Base-by-base conservation (phyloP, 169 alveolate genomes). In the Plasmodium relictum region DNA sequence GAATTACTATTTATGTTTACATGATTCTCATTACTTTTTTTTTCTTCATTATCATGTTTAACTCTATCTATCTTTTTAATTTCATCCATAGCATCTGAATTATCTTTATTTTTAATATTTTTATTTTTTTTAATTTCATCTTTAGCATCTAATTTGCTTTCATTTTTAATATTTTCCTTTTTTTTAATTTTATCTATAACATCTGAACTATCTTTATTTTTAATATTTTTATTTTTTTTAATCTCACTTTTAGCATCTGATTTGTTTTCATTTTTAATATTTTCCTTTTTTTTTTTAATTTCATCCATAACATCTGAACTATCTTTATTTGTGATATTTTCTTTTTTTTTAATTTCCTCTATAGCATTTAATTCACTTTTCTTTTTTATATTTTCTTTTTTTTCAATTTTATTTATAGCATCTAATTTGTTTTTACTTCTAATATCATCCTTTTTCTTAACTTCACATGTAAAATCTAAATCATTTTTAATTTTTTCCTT, bases 61-160 rank as follows among this genome's bases (percentile, higher is more conserved):
- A 3, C 73, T 18, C 56, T 72, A 31, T 45, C 52, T 42, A 4
- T 73, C 16, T 73, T 42, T n/a, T 22, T 73, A 54, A 22, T 62
- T 45, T 12, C 61, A 10, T 73, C 61, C 45, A 45, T 41, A 5
- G 20, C 24, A 37, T 56, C 56, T 73, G 61, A n/a, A 44, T 6
- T 44, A 9, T 44, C 16, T 18, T 26, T 71, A 16, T 12, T 50
- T 4, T 31, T 48, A 62, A 45, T 20, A 39, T 62, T 41, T 18
- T 26, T 71, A 16, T 12, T 50, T 4, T 31, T 48, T 37, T 6
- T 71, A 50, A 71, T 45, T 50, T 71, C 22, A 20, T 71, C n/a
- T 50, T 22, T 18, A 58, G 68, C 4, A 10, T 4, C 39, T 20
- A 66, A 71, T 5, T 22, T 37, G 24, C 48, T 42, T 31, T 7